Evolutionary conservation across 2,329 filamentous ascomycete species (phyloP).

Genomic region (Lecanosticta acicola): DNA sequence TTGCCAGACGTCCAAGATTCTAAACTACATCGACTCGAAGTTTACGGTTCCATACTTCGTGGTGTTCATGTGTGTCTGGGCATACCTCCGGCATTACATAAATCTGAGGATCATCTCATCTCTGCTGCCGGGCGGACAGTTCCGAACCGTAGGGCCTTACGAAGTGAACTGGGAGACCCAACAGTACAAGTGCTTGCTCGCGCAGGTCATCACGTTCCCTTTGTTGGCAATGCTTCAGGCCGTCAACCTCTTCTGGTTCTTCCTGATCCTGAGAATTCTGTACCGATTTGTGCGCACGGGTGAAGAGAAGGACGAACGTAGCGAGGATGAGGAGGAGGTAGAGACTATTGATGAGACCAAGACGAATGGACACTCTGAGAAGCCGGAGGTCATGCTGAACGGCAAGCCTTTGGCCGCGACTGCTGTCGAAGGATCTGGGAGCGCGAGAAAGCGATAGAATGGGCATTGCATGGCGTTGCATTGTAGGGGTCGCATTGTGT

Average conservation of each 20-base stretch:
- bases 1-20: slow-evolving; percentile 72
- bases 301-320: slow-evolving; percentile 63
- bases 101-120: slow-evolving; percentile 73
- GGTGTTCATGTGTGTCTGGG: slow-evolving; percentile 75
- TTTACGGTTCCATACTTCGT: slow-evolving; percentile 80
- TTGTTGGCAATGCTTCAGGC: slow-evolving; percentile 65
- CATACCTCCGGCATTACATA: slow-evolving; percentile 82
- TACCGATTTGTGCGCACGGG: slow-evolving; percentile 62
- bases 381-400: slow-evolving; percentile 7
- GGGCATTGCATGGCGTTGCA: neutral
- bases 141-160: slow-evolving; percentile 67
- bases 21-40: slow-evolving; percentile 81
- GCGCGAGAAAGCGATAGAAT: neutral
- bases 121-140: slow-evolving; percentile 60
- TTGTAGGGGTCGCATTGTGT: neutral
- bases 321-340: slow-evolving; percentile 59
- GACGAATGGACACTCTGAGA: slow-evolving; percentile 3
- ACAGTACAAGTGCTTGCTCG: slow-evolving; percentile 71
- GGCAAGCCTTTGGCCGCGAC: slow-evolving; percentile 2
- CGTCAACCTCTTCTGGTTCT: slow-evolving; percentile 77
- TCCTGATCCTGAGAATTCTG: slow-evolving; percentile 68
- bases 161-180: slow-evolving; percentile 69
- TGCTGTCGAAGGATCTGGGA: neutral
- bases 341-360: slow-evolving; percentile 27
- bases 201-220: slow-evolving; percentile 60